Conservation (phyloP, 2,329 filamentous ascomycete species). For the Albophoma yamanashiensis region DNA sequence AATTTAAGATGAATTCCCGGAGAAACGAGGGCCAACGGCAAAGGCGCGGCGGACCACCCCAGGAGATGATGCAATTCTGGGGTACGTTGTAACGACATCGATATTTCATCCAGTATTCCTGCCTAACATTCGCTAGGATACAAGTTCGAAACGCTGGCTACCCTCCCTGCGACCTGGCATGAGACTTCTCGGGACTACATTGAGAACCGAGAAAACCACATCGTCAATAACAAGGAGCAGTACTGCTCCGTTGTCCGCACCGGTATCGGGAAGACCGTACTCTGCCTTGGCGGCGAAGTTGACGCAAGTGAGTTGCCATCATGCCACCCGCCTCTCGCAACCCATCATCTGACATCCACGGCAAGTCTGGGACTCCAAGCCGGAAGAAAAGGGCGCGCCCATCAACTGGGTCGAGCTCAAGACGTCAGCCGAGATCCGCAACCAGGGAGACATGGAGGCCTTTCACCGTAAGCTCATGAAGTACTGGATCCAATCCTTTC, state of each 20-base stretch:
- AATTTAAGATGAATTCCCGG: constrained; percentile 55
- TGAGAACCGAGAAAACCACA: constrained; percentile 57
- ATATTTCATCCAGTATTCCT: background rate
- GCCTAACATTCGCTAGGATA: constrained; percentile 50
- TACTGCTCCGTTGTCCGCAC: constrained; percentile 93
- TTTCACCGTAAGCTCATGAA: constrained; percentile 89
- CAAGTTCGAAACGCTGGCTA: constrained; percentile 85
- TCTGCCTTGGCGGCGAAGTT: constrained; percentile 87
- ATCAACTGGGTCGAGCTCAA: constrained; percentile 95
- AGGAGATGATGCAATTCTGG: constrained; percentile 88
- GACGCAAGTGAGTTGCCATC: constrained; percentile 54
- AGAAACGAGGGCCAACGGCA: constrained; percentile 35
- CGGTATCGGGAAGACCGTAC: constrained; percentile 61
- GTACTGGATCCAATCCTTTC: constrained; percentile 93
- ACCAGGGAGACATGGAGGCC: constrained; percentile 56
- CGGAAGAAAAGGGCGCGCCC: constrained; percentile 49
- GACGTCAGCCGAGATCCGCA: constrained; percentile 64
- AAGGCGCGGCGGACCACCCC: constrained; percentile 34
- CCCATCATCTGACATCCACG: background rate
- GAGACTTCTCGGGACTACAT: constrained; percentile 66
- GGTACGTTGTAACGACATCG: constrained; percentile 35
- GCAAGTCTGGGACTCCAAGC: constrained; percentile 75
- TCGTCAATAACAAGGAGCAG: constrained; percentile 83
- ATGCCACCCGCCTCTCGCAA: background rate
- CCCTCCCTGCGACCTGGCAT: constrained; percentile 65